Percentiles rank a stretch among this genome's conserved stretches.
Evolutionary conservation across 805 yeast genomes (phyloP).

Genomic region (Jamesozyma piceae): DNA sequence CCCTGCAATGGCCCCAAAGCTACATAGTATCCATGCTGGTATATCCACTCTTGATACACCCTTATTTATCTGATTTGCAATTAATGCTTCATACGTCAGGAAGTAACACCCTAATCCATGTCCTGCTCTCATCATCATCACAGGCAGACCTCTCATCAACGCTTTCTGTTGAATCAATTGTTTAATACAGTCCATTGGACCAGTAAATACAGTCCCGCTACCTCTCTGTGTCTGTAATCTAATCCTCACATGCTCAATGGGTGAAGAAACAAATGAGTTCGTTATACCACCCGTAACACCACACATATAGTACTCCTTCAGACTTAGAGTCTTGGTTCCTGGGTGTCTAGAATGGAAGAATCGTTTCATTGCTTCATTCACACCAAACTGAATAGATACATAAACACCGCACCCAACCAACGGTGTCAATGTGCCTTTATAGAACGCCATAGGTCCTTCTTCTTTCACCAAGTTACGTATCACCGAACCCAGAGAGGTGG

Average conservation of each 20-base stretch:
- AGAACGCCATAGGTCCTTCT: conserved; percentile 82
- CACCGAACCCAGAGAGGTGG: conserved; percentile 63
- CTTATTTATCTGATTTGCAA: conserved; percentile 41
- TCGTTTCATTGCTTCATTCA: conserved; percentile 89
- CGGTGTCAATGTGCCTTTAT: conserved; percentile 91
- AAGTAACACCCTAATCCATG: conserved; percentile 87
- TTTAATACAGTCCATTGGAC: conserved; percentile 37
- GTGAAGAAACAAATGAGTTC: conserved; percentile 80
- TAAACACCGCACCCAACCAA: conserved; percentile 95
- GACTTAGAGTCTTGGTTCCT: conserved; percentile 34
- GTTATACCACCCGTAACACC: conserved; percentile 92
- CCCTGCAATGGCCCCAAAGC: conserved; percentile 87
- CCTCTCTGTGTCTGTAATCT: conserved; percentile 73
- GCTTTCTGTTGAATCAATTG: conserved; percentile 49
- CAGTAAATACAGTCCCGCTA: conserved; percentile 44
- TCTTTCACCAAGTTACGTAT: conserved; percentile 57
- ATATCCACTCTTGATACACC: conserved; percentile 53
- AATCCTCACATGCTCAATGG: conserved; percentile 92
- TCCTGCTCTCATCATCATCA: conserved; percentile 77
- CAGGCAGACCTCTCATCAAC: conserved; percentile 69
- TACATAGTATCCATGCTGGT: conserved; percentile 79
- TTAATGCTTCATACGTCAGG: conserved; percentile 80
- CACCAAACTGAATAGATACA: conserved; percentile 92
- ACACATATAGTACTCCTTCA: conserved; percentile 63
- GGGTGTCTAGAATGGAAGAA: conserved; percentile 34